Evolutionary conservation across 345 rosid species (phyloP).

Genomic region (Citrus australasica): DNA sequence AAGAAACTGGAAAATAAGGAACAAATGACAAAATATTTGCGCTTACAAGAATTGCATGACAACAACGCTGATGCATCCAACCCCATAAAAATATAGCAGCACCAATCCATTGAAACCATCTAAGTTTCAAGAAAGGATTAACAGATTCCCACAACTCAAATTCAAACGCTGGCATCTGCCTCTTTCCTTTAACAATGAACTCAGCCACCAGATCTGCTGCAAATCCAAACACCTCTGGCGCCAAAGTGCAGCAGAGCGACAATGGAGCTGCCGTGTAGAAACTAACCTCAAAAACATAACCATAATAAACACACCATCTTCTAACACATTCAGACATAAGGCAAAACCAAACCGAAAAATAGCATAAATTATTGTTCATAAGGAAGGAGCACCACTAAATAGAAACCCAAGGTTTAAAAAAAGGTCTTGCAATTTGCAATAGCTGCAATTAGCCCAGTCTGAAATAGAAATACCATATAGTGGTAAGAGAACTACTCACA

Average conservation of each 20-base stretch:
- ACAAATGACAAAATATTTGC: not conserved
- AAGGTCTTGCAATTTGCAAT: not conserved
- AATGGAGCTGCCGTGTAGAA: conserved; percentile 57
- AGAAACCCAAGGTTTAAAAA: not conserved
- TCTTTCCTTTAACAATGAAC: conserved; percentile 44
- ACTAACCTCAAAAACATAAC: conserved; percentile 31
- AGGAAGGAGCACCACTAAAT: not conserved
- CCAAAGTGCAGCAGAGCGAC: conserved; percentile 50
- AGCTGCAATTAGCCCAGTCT: not conserved
- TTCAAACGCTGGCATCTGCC: conserved; percentile 22
- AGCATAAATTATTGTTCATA: not conserved
- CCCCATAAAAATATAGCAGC: conserved; percentile 63
- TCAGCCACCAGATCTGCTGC: conserved; percentile 30
- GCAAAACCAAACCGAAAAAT: not conserved
- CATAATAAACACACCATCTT: not conserved
- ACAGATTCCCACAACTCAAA: conserved; percentile 36
- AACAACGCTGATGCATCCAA: conserved; percentile 62
- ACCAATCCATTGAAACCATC: conserved; percentile 61
- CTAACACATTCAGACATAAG: not conserved
- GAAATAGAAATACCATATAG: not conserved
- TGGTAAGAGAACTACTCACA: conserved; percentile 41
- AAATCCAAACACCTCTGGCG: conserved; percentile 43
- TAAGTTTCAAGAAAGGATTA: conserved; percentile 46
- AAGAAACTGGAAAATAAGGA: not conserved
- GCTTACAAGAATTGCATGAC: conserved; percentile 67